Evolutionary conservation across 139 green algal genomes (phyloP), one percentile per base, ranked within the genome.

Genomic region (Eudorina sp.): DNA sequence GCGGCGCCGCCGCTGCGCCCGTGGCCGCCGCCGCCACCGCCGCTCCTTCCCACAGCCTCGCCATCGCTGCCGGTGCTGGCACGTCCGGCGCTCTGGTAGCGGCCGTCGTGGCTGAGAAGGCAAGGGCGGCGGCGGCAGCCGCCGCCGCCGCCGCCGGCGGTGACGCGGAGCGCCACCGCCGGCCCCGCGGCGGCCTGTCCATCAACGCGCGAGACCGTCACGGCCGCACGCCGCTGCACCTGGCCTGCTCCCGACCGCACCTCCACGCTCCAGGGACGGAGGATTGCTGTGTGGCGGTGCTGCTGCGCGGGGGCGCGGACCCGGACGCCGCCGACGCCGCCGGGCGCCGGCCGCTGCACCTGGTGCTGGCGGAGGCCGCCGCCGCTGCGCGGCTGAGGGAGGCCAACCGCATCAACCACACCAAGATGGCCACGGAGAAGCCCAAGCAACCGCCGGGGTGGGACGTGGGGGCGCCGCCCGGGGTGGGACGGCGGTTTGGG

Each of bases 381-480:
- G 38, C n/a, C 13, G 76, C 62, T 11, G 34, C 34, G 27, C 16
- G 40, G 36, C 76, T 90, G 64, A 8, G 18, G 27, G 36, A 64
- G 5, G 86, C 86, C 64, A 86, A 90, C 62, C 31, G 29, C 36
- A 90, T 90, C 48, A 90, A 90, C 77, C 86, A 86, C 77, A 21
- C 55, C 76, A 90, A 90, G 76, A 51, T 82, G 51, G 76, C 76
- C 13, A 82, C 77, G 9, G 34, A 48, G 9, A 25, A 21, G 25
- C 76, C 76, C 25, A 90, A 86, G 77, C 64, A 86, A 48, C 16
- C 53, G 8, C 14, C 70, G 0, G 77, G 23, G 75, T 88, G 21
- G n/a, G 79, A 2, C 43, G n/a, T n/a, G n/a, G n/a, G n/a, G n/a
- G n/a, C n/a, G n/a, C n/a, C n/a, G n/a, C n/a, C n/a, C n/a, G n/a